Percentiles rank a stretch among this genome's conserved stretches.
These are phyloP conservation scores for Vaucheria bursata DNA, from an alignment of 352 stramenopile species.

Conservation along the genomic window DNA sequence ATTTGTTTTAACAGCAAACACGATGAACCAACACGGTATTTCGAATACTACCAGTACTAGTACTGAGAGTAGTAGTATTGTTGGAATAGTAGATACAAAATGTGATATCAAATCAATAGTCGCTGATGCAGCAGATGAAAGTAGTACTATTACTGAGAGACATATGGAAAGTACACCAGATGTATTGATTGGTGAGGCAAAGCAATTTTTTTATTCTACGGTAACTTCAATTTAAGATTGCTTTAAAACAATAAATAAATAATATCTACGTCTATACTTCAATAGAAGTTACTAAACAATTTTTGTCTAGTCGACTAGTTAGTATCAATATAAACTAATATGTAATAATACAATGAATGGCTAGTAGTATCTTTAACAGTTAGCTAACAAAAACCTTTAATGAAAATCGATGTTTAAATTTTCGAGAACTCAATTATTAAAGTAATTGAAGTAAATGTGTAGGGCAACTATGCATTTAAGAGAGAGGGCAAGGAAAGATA, in stretches of 20 bases:
- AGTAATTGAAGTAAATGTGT: too few relatives aligned
- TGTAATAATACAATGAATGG: too few relatives aligned
- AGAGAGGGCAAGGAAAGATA: too few relatives aligned
- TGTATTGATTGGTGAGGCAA: constrained; percentile 32
- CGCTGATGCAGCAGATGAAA: constrained; percentile 16
- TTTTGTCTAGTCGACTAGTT: too few relatives aligned
- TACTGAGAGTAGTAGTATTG: background rate
- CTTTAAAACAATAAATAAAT: background rate
- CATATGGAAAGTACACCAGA: constrained; percentile 28
- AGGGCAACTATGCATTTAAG: too few relatives aligned
- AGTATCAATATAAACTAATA: too few relatives aligned
- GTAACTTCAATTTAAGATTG: background rate
- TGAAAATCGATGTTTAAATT: too few relatives aligned
- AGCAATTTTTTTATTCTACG: background rate
- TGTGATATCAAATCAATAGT: background rate
- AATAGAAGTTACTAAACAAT: background rate
- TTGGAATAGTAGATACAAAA: background rate
- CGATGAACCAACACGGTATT: background rate
- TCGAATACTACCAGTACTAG: background rate
- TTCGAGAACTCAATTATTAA: too few relatives aligned
- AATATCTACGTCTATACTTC: background rate
- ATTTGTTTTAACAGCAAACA: background rate
- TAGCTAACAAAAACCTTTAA: background rate
- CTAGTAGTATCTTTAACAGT: background rate
- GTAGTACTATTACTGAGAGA: constrained; percentile 27